phyloP scores from a whole-genome alignment of 371 early-diverging fungal species.

The Basidiobolus heterosporus region DNA sequence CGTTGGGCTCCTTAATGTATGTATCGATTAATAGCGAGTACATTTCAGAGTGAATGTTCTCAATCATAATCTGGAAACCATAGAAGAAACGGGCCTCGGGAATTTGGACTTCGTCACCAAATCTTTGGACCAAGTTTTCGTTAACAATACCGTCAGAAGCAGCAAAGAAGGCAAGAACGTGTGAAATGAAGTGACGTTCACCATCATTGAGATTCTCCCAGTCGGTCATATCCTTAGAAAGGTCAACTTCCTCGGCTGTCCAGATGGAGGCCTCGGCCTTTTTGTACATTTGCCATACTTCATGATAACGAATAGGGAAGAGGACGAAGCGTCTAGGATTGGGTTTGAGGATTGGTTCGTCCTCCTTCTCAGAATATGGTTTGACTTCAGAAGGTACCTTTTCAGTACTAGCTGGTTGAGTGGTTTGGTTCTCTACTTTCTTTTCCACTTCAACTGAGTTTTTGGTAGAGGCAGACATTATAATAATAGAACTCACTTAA shows the following conservation, averaged over 20 bases:
- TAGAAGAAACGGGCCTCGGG: conserved; percentile 98
- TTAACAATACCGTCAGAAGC: conserved; percentile 99
- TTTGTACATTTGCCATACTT: conserved; percentile 98
- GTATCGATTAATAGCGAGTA: conserved; percentile 97
- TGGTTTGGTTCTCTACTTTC: too few relatives aligned
- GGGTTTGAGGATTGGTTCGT: conserved; percentile 25
- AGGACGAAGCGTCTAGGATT: conserved; percentile 81
- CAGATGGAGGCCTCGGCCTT: conserved; percentile 98
- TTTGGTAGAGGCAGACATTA: too few relatives aligned
- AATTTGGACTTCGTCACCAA: conserved; percentile 94
- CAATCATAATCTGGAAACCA: conserved; percentile 99
- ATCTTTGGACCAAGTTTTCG: conserved; percentile 94
- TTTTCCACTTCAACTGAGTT: too few relatives aligned
- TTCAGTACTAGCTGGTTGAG: too few relatives aligned
- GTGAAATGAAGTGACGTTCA: conserved; percentile 93
- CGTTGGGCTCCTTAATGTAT: conserved; percentile 81
- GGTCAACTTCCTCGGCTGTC: conserved; percentile 98
- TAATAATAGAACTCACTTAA: too few relatives aligned
- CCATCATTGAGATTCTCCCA: conserved; percentile 90
- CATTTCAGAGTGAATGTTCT: conserved; percentile 99
- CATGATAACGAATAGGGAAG: conserved; percentile 91
- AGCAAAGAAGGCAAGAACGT: conserved; percentile 99
- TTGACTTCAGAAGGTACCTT: background rate
- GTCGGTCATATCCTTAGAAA: conserved; percentile 85
- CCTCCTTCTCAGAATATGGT: conserved; percentile 1